Percentiles rank a stretch among this genome's conserved stretches.
These are phyloP conservation scores for Acanthamoeba pearcei DNA, from an alignment of 208 protist species.

Conservation along the genomic window DNA sequence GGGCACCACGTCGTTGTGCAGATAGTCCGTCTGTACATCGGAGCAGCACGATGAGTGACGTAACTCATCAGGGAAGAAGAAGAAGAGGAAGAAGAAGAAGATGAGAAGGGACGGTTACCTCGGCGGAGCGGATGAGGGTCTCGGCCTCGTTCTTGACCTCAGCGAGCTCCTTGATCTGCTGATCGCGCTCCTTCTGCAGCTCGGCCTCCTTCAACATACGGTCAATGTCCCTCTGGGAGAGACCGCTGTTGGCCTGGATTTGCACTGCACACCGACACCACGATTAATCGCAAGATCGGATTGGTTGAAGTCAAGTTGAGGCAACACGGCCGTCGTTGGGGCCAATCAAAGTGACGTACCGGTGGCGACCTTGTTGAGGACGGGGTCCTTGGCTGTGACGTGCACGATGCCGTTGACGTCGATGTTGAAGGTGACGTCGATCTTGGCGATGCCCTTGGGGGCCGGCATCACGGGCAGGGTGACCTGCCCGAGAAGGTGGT, in stretches of 20 bases:
- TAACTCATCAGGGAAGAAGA: not conserved
- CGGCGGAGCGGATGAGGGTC: conserved; percentile 76
- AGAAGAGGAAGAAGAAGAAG: not conserved
- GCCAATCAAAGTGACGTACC: not conserved
- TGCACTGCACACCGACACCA: not conserved
- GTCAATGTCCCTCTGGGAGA: conserved; percentile 93
- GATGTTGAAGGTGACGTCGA: conserved; percentile 88
- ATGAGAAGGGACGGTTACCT: no score
- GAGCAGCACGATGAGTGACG: not conserved
- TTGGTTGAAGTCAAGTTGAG: not conserved
- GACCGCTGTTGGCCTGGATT: conserved; percentile 92
- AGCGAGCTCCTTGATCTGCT: conserved; percentile 91
- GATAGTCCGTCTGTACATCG: conserved; percentile 36
- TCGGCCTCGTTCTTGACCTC: conserved; percentile 97
- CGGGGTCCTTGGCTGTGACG: conserved; percentile 82
- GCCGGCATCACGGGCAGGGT: conserved; percentile 82
- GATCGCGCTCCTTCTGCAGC: conserved; percentile 95
- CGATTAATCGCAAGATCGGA: not conserved
- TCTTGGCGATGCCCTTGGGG: conserved; percentile 81
- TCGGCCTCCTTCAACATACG: conserved; percentile 92
- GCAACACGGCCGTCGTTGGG: not conserved
- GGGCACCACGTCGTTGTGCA: conserved; percentile 52
- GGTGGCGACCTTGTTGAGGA: conserved; percentile 69
- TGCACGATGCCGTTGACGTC: conserved; percentile 86
- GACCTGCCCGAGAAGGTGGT: conserved; percentile 85